Percentiles rank a stretch among this genome's conserved stretches.
Evolutionary conservation across 164 flowering plant genomes (phyloP).

Genomic region (Cinnamomum chago): DNA sequence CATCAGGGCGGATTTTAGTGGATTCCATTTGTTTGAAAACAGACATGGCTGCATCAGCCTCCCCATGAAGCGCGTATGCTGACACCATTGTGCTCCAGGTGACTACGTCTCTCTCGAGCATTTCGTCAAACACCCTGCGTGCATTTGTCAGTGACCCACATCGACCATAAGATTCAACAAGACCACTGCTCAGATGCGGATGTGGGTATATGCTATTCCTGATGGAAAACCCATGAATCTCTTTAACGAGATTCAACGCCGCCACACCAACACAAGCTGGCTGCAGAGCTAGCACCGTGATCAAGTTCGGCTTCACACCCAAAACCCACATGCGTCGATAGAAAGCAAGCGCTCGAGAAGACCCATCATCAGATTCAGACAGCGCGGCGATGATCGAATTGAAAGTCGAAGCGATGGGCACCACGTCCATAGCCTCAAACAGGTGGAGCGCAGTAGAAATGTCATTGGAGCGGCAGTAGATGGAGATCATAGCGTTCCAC

Average conservation of each 20-base stretch:
- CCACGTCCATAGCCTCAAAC: conserved; percentile 50
- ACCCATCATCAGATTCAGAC: conserved; percentile 32
- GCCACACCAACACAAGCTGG: conserved; percentile 44
- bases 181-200: conserved; percentile 48
- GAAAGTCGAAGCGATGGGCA: conserved; percentile 44
- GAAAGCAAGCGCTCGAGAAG: conserved; percentile 37
- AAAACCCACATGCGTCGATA: conserved; percentile 37
- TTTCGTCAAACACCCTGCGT: conserved; percentile 29
- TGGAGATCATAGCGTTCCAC: conserved; percentile 63
- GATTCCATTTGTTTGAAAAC: conserved; percentile 49
- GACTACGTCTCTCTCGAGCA: conserved; percentile 56
- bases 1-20: conserved; percentile 51
- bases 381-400: conserved; percentile 55
- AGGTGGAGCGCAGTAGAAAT: conserved; percentile 33
- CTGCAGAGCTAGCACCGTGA: conserved; percentile 54
- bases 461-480: conserved; percentile 25
- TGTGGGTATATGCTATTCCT: conserved; percentile 36
- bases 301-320: conserved; percentile 44
- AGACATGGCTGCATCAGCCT: conserved; percentile 40
- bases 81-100: conserved; percentile 75
- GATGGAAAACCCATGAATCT: conserved; percentile 54
- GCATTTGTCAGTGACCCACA: conserved; percentile 50
- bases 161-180: conserved; percentile 69
- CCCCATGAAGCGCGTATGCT: conserved; percentile 62
- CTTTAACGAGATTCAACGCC: conserved; percentile 38